Base-by-base conservation (phyloP, 805 yeast genomes). In the Metschnikowia anglica region DNA sequence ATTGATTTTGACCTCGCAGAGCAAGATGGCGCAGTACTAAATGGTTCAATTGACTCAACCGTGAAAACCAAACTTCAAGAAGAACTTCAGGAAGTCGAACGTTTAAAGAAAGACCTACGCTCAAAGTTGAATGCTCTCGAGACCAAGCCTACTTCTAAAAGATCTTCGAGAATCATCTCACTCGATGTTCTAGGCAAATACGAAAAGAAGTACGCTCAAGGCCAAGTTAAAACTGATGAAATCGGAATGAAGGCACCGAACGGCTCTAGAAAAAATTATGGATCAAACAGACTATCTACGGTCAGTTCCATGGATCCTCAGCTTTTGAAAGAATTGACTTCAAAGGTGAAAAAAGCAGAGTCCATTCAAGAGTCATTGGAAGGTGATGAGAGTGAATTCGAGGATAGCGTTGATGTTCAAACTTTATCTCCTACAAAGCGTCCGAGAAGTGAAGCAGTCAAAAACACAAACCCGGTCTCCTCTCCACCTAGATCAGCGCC, bases 291-390 rank as follows among this genome's bases (percentile, higher is more conserved):
- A 37, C 54, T 60, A 39, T 58, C 66, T 5, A 62, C 69, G 0
- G 62, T 72, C 39, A 66, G 65, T 17, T 62, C 61, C 2, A 66
- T 73, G 67, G 63, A 72, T 44, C 78, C 81, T 10, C 60, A 72
- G 21, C 79, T 80, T 54, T 63, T 81, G 50, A 66, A 71, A 35
- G 86, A 81, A 54, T 63, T 81, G 49, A 66, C 73, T 17, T 59
- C 71, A 3, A 78, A 76, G 50, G 82, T 80, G 10, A 65, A 61
- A 6, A 74, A 65, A 43, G 55, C 68, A 3, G 68, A 66, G 3
- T 55, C 78, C 1, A 69, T 72, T 30, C 63, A 52, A 46, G 42
- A 20, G n/a, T n/a, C n/a, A 4, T 7, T 37, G 3, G 56, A 51
- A 12, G 53, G 49, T 42, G 51, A 42, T 12, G 29, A 23, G 6